phyloP scores from a whole-genome alignment of 2,329 filamentous ascomycete genomes.

The Aspergillus uvarum region DNA sequence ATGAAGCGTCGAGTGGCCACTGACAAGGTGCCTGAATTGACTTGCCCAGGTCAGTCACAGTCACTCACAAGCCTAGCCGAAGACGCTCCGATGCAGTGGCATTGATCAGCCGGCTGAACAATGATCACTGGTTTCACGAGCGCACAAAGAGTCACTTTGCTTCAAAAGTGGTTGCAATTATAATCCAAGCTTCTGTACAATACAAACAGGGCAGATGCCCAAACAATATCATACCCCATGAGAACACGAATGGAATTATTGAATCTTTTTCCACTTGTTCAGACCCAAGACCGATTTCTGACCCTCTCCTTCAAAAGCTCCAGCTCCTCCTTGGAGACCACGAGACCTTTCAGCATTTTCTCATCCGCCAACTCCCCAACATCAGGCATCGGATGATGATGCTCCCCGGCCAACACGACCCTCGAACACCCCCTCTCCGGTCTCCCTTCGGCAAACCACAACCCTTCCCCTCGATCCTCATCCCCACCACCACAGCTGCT shows the following conservation, averaged over 20 bases:
- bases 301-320: slow-evolving; percentile 15
- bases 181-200: not conserved
- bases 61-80: not conserved
- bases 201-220: not conserved
- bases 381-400: slow-evolving; percentile 6
- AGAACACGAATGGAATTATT: not conserved
- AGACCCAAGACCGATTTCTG: slow-evolving; percentile 13
- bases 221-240: slow-evolving; percentile 1
- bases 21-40: not conserved
- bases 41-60: not conserved
- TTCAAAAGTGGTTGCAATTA: not conserved
- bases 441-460: slow-evolving; percentile 2
- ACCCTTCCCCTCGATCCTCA: slow-evolving; percentile 3
- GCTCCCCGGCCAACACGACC: slow-evolving; percentile 21
- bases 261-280: not conserved
- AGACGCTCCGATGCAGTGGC: not conserved
- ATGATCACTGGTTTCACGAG: not conserved
- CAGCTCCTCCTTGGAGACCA: slow-evolving; percentile 20
- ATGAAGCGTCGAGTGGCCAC: slow-evolving; percentile 14
- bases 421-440: slow-evolving; percentile 7
- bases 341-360: slow-evolving; percentile 11
- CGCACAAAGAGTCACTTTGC: not conserved
- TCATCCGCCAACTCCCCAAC: slow-evolving; percentile 2
- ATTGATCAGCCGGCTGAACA: not conserved
- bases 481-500: not conserved